These are phyloP conservation scores for Debaryomyces castellii DNA, from an alignment of 805 yeast genomes.

Conservation along the genomic window DNA sequence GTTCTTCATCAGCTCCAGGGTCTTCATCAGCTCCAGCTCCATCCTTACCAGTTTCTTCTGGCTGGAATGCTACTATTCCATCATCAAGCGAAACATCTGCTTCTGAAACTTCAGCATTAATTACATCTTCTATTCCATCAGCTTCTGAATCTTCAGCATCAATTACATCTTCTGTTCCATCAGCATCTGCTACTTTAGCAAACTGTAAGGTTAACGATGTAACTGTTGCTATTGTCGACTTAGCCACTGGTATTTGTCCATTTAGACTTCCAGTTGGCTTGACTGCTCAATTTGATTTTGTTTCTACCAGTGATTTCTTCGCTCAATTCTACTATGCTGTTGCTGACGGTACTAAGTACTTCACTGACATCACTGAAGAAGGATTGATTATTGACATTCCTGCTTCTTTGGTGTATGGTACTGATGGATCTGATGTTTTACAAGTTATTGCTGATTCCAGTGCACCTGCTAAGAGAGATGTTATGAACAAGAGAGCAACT, in stretches of 20 bases:
- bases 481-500: slow-evolving; percentile 40
- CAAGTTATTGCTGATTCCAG: slow-evolving; percentile 37
- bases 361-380: slow-evolving; percentile 32
- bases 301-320: slow-evolving; percentile 27
- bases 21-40: slow-evolving; percentile 8
- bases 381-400: slow-evolving; percentile 34
- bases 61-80: no score
- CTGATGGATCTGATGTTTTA: slow-evolving; percentile 19
- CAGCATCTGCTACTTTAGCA: slow-evolving; percentile 31
- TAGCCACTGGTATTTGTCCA: slow-evolving; percentile 39
- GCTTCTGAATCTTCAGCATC: slow-evolving; percentile 1
- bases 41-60: no score
- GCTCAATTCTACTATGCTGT: slow-evolving; percentile 36
- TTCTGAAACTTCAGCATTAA: no score
- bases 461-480: no score
- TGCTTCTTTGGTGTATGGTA: slow-evolving; percentile 27
- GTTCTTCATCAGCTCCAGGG: neutral
- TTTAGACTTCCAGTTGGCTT: slow-evolving; percentile 30
- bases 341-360: slow-evolving; percentile 23
- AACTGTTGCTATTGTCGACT: slow-evolving; percentile 35
- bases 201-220: slow-evolving; percentile 37
- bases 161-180: slow-evolving; percentile 21
- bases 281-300: slow-evolving; percentile 25
- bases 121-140: slow-evolving; percentile 4
- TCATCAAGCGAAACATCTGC: no score